A percentile compares a stretch with the other conserved stretches of the same genome.
Evolutionary conservation across 371 early-diverging fungal species (phyloP).

Genomic region (Phascolomyces articulosus): DNA sequence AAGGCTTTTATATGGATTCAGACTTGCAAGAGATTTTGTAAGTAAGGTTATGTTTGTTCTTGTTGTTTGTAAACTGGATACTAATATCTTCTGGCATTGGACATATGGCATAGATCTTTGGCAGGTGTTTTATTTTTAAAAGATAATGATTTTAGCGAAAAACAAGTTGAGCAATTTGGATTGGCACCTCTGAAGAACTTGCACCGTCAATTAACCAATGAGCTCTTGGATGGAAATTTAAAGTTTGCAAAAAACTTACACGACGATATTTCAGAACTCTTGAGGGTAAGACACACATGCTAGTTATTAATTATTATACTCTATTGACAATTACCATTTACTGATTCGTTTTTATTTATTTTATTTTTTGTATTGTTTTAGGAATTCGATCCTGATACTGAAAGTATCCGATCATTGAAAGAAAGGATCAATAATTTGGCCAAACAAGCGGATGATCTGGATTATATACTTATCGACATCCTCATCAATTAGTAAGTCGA

Average conservation of each 20-base stretch:
- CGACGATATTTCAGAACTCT: constrained; percentile 19
- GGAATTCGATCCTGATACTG: constrained; percentile 19
- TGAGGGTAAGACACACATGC: constrained; percentile 17
- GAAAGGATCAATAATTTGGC: constrained; percentile 11
- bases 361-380: constrained; percentile 18
- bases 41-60: constrained; percentile 5
- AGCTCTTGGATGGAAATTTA: constrained; percentile 20
- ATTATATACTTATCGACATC: constrained; percentile 7
- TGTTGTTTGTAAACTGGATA: constrained; percentile 15
- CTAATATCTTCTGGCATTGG: constrained; percentile 15
- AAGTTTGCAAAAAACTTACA: constrained; percentile 23
- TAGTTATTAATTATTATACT: too few species aligned
- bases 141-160: constrained; percentile 23
- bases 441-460: background rate
- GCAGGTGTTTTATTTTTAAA: constrained; percentile 21
- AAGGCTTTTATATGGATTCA: constrained; percentile 8
- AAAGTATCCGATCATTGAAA: constrained; percentile 16
- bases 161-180: constrained; percentile 21
- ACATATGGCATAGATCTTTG: constrained; percentile 17
- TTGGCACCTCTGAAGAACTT: constrained; percentile 10
- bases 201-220: constrained; percentile 1
- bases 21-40: constrained; percentile 7
- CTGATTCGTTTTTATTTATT: constrained; percentile 15
- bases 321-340: background rate
- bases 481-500: constrained; percentile 4